A percentile compares a stretch with the other conserved stretches of the same genome.
Conservation (phyloP, 495 filamentous ascomycete species). For the Platismatia glauca region DNA sequence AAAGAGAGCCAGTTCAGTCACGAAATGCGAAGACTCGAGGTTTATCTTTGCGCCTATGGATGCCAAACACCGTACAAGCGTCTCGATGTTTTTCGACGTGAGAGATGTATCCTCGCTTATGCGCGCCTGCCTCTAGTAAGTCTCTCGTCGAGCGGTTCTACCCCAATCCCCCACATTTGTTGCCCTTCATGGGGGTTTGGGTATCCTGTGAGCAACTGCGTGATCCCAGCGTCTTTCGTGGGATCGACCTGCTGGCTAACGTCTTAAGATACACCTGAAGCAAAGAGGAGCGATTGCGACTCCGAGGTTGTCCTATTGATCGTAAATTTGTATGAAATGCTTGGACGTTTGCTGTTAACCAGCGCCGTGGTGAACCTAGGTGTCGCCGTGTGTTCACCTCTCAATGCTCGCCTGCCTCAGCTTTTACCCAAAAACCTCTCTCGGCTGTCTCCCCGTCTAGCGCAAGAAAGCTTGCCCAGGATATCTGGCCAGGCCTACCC, state of each 20-base stretch:
- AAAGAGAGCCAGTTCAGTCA: neutral
- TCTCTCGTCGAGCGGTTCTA: neutral
- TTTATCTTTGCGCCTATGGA: neutral
- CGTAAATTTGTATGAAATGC: no score
- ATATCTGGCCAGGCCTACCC: neutral
- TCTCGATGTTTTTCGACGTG: neutral
- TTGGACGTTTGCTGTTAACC: no score
- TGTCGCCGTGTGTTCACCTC: no score
- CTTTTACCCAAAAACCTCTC: neutral
- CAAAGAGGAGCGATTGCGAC: no score
- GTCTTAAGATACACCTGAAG: no score
- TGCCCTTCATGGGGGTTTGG: neutral
- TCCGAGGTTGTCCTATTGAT: no score
- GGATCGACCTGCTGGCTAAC: no score
- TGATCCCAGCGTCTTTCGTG: neutral
- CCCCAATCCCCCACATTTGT: neutral
- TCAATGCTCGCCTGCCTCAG: no score
- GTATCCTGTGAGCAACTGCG: neutral
- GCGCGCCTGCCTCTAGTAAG: neutral
- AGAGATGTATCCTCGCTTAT: neutral
- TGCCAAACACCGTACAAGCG: neutral
- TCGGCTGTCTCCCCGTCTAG: neutral
- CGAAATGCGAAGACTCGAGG: neutral
- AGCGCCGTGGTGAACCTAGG: no score
- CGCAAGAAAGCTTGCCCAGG: neutral